These are phyloP conservation scores for Nakaseomyces glabratus DNA, from an alignment of 1,139 yeast genomes.

Conservation along the genomic window DNA sequence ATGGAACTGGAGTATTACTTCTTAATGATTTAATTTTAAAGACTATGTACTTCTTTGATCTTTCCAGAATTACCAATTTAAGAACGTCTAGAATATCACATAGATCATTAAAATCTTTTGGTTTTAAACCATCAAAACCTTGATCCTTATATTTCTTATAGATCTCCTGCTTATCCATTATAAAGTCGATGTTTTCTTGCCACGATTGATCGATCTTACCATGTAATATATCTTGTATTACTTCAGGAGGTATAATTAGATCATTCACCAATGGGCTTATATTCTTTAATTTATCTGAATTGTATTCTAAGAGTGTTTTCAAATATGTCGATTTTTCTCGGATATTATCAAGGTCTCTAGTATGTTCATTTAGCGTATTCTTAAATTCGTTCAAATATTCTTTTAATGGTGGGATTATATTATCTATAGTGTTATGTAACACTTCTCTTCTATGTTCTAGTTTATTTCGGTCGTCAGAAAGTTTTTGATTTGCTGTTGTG, in stretches of 20 bases:
- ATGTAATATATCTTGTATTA: slow-evolving; percentile 41
- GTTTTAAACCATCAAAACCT: slow-evolving; percentile 12
- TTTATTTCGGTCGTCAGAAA: slow-evolving; percentile 13
- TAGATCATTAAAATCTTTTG: slow-evolving; percentile 25
- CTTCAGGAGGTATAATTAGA: slow-evolving; percentile 62
- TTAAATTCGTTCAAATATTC: slow-evolving; percentile 39
- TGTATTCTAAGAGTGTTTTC: slow-evolving; percentile 47
- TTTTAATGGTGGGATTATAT: slow-evolving; percentile 23
- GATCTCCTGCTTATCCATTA: slow-evolving; percentile 48
- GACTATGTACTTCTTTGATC: slow-evolving; percentile 64
- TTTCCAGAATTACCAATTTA: slow-evolving; percentile 45
- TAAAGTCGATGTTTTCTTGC: slow-evolving; percentile 51
- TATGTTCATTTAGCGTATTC: slow-evolving; percentile 46
- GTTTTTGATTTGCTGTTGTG: slow-evolving; percentile 1
- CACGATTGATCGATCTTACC: slow-evolving; percentile 44
- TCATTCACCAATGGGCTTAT: slow-evolving; percentile 67
- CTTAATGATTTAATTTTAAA: slow-evolving; percentile 56
- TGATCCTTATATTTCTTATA: slow-evolving; percentile 33
- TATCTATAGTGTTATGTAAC: slow-evolving; percentile 15
- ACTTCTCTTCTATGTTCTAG: slow-evolving; percentile 16
- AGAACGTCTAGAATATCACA: slow-evolving; percentile 31
- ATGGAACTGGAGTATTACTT: slow-evolving; percentile 41
- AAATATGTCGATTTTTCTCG: slow-evolving; percentile 52
- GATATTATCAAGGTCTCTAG: slow-evolving; percentile 49
- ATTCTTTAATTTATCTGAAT: slow-evolving; percentile 44